Percentiles rank a stretch among this genome's conserved stretches.
These are phyloP conservation scores for Macrophomina tecta DNA, from an alignment of 2,329 filamentous ascomycete genomes.

Conservation along the genomic window DNA sequence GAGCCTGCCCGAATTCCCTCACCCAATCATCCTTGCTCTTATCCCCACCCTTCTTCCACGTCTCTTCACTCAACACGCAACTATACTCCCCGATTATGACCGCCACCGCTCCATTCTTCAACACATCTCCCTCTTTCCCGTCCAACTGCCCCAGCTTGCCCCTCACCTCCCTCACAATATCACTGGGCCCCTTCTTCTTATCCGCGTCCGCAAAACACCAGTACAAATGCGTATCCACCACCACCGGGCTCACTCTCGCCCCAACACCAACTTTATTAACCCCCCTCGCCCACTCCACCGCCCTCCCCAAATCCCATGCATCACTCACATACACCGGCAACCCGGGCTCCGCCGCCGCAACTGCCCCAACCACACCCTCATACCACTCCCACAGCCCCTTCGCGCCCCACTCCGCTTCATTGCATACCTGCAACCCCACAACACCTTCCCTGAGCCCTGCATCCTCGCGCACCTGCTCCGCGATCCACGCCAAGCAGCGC, in stretches of 20 bases:
- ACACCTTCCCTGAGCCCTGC: slow-evolving; percentile 44
- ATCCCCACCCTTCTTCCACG: slow-evolving; percentile 50
- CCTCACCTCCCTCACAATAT: slow-evolving; percentile 56
- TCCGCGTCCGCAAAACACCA: slow-evolving; percentile 63
- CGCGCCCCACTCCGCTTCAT: slow-evolving; percentile 60
- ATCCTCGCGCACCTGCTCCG: slow-evolving; percentile 48
- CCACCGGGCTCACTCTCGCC: slow-evolving; percentile 49
- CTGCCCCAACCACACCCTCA: slow-evolving; percentile 54
- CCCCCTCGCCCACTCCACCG: slow-evolving; percentile 52
- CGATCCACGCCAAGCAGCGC: slow-evolving; percentile 58
- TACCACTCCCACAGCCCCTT: slow-evolving; percentile 64
- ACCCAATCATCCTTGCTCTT: slow-evolving; percentile 48
- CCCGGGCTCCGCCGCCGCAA: slow-evolving; percentile 55
- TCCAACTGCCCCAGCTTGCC: slow-evolving; percentile 54
- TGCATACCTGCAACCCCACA: slow-evolving; percentile 63
- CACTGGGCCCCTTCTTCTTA: slow-evolving; percentile 56
- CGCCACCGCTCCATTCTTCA: slow-evolving; percentile 58
- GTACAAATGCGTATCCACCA: slow-evolving; percentile 66
- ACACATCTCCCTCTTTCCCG: slow-evolving; percentile 55
- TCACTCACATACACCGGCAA: slow-evolving; percentile 65
- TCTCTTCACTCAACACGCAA: slow-evolving; percentile 60
- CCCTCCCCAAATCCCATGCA: slow-evolving; percentile 59
- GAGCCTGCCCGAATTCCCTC: slow-evolving; percentile 54
- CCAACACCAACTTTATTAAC: slow-evolving; percentile 46
- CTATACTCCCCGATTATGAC: slow-evolving; percentile 65